Evolutionary conservation across 495 filamentous ascomycete genomes (phyloP), one percentile per base, ranked within the genome.

Genomic region (Podospora australis): DNA sequence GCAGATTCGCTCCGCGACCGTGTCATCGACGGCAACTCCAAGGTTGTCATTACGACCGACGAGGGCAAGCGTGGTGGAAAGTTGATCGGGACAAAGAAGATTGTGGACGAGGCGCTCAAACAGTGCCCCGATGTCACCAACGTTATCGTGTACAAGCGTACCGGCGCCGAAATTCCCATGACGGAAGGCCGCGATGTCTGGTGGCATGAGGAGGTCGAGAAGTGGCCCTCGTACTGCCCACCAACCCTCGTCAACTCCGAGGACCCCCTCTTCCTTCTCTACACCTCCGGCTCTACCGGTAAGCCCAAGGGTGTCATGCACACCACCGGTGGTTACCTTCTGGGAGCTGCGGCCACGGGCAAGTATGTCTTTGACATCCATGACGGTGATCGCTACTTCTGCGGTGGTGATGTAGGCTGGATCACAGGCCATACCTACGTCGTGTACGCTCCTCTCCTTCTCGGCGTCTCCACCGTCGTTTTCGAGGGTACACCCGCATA

Each of bases 291-390:
- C 8, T 96, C 91, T 0, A 99, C 92, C 13, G 92, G 92, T 20
- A 96, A 96, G 76, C 92, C 92, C 34, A 99, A 99, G 81, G 92
- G 92, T 69, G 87, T 99, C 24, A 88, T 97, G 89, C 92, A 97
- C 77, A 95, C 89, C 8, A 99, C 92, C 49, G 94, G 75, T 47
- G 92, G 92, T 28, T 97, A 97, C 66, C 80, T 97, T 20, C 68
- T 97, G 8, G 92, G 92, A 30, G 92, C 91, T 17, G 92, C 94
- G 6, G 74, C 82, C 58, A 97, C 92, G 29, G 94, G 89, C 57
- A 99, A 96, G 69, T 97, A 99, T 60, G 90, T 96, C 45, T 99
- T 99, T 63, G 94, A 99, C 64, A 92, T 99, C 54, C 92, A 99
- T 56, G 84, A 90, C 39, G 81, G 81, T 43, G 92, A 99, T 68